These are phyloP conservation scores for Volvox reticuliferus DNA, from an alignment of 139 green algal genomes.

Conservation along the genomic window DNA sequence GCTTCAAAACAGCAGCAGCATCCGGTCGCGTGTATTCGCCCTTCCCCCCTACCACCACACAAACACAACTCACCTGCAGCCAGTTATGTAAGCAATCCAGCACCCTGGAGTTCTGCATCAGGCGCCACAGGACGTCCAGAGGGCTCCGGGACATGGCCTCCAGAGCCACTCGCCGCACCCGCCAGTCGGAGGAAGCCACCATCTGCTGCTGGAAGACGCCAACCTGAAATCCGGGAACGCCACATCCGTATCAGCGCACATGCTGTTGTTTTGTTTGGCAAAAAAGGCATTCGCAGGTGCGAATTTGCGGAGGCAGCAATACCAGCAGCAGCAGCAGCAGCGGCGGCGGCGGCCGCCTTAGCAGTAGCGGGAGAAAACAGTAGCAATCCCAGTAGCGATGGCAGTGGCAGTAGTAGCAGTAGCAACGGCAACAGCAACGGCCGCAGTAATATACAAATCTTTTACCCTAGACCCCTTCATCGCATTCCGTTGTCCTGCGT, in stretches of 20 bases:
- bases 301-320: background rate
- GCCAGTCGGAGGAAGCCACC: background rate
- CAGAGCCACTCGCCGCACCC: constrained; percentile 9
- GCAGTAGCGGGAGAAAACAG: no score
- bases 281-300: background rate
- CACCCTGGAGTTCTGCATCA: constrained; percentile 31
- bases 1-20: no score
- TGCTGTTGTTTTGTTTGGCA: no score
- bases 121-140: constrained; percentile 19
- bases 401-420: no score
- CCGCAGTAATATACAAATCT: no score
- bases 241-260: no score
- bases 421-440: no score
- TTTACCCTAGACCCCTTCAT: no score
- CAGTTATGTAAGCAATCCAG: constrained; percentile 22
- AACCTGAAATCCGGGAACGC: background rate
- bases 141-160: constrained; percentile 8
- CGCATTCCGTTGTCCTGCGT: no score
- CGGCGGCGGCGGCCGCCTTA: background rate
- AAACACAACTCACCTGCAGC: constrained; percentile 20
- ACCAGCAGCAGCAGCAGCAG: background rate
- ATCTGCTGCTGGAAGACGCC: constrained; percentile 37
- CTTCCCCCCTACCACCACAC: no score
- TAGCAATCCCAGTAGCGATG: no score
- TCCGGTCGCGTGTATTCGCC: no score